Percentiles rank a stretch among this genome's conserved stretches.
phyloP scores from a whole-genome alignment of 1,139 yeast genomes.

The Taphrina communis region DNA sequence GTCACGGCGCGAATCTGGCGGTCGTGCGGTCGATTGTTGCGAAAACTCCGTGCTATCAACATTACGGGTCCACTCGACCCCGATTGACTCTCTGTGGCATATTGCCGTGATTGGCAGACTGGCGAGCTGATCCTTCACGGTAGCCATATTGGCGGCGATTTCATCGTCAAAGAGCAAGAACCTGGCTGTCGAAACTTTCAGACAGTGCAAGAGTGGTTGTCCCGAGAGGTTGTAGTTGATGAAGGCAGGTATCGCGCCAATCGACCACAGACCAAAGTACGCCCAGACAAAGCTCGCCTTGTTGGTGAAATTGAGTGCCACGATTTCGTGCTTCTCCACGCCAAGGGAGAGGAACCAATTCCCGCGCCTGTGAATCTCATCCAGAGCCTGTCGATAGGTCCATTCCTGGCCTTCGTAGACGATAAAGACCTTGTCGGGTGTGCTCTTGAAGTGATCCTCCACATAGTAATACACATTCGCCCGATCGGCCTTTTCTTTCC shows the following conservation, averaged over 20 bases:
- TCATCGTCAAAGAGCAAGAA: slow-evolving; percentile 79
- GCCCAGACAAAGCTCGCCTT: slow-evolving; percentile 37
- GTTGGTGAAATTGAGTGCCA: slow-evolving; percentile 35
- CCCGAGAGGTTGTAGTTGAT: slow-evolving; percentile 65
- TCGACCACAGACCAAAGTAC: slow-evolving; percentile 30
- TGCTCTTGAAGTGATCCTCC: slow-evolving; percentile 19
- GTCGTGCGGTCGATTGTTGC: slow-evolving; percentile 17
- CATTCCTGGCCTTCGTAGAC: slow-evolving; percentile 34
- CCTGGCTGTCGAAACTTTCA: slow-evolving; percentile 68
- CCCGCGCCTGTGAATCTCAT: slow-evolving; percentile 19
- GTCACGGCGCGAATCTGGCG: slow-evolving; percentile 50
- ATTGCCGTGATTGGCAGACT: slow-evolving; percentile 7
- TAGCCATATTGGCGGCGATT: slow-evolving; percentile 62
- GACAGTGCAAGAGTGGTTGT: slow-evolving; percentile 77
- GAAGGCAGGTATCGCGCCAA: slow-evolving; percentile 39
- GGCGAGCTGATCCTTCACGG: slow-evolving; percentile 60
- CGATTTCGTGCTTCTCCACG: slow-evolving; percentile 24
- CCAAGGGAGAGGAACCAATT: slow-evolving; percentile 33
- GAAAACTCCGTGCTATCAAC: slow-evolving; percentile 20
- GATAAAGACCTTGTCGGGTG: slow-evolving; percentile 28
- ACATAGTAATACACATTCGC: slow-evolving; percentile 26
- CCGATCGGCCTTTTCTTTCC: slow-evolving; percentile 16
- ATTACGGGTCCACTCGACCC: slow-evolving; percentile 9
- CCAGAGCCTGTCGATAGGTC: slow-evolving; percentile 28
- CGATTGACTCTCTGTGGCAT: slow-evolving; percentile 11